Evolutionary conservation across 2,329 filamentous ascomycete genomes (phyloP), one percentile per base, ranked within the genome.

Genomic region (Neonectria neomacrospora): DNA sequence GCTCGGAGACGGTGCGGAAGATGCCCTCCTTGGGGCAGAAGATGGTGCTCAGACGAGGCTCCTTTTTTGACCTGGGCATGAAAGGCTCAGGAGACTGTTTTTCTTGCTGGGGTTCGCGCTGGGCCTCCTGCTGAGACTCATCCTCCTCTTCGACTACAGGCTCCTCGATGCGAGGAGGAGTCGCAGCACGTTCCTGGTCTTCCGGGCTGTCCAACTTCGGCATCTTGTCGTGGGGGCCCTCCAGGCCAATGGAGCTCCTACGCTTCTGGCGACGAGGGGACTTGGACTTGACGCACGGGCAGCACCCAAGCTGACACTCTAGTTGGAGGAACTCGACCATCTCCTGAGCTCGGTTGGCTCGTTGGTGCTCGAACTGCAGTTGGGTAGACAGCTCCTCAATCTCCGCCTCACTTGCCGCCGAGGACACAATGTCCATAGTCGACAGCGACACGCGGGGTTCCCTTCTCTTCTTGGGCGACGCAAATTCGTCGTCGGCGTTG

Each of bases 281-380:
- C 58, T 71, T 71, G 0, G 73, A 68, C 60, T 81, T 85, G 63
- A 80, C 85, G 73, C 89, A 90, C 1, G 85, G 81, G 79, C 91
- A 93, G 77, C 86, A 88, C 50, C 85, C 84, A 67, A 94, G 85
- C 53, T 88, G 84, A 75, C 90, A 93, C 75, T 95, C 91, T 58
- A 91, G 85, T 73, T 92, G 87, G 74, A 94, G 82, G 76, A 93
- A 94, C 32, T 94, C 90, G 51, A 93, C 83, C 73, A 91, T 87
- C 64, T 93, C 91, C 66, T 90, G 83, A 0, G 91, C 90, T 8
- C 90, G 86, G 65, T 91, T 85, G 10, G 91, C 89, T 58, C 90
- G 83, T 73, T 87, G 85, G 79, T 86, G 80, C 77, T 87, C 86
- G 84, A 86, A 88, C 60, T 84, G 80, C 73, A 85, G 81, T 57